Evolutionary conservation across 305 asterid species (phyloP).

Genomic region (Fraxinus paxiana): DNA sequence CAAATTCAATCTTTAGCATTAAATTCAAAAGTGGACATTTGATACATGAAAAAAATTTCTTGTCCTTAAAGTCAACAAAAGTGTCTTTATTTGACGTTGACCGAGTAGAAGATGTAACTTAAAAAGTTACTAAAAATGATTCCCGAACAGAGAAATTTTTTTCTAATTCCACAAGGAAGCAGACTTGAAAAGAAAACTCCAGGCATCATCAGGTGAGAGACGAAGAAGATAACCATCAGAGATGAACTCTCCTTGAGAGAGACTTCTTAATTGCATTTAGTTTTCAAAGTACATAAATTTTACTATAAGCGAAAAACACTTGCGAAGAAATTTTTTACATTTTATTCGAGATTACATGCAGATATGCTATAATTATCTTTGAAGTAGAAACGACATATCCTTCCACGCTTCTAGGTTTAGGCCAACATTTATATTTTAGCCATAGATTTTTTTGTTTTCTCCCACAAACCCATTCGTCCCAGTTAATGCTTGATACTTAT

Average conservation of each 20-base stretch:
- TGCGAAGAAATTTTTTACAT: neutral
- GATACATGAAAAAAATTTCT: neutral
- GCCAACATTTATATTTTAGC: neutral
- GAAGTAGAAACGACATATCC: neutral
- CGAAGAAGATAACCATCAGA: too few relatives aligned
- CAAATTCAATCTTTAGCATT: neutral
- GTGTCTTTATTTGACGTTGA: neutral
- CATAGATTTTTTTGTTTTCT: conserved; percentile 8
- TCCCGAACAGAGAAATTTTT: too few relatives aligned
- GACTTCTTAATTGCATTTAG: neutral
- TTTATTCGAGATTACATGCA: neutral
- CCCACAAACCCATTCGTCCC: conserved; percentile 39
- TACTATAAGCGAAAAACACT: neutral
- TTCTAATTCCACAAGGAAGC: too few relatives aligned
- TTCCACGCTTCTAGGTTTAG: neutral
- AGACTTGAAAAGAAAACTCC: too few relatives aligned
- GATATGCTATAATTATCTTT: neutral
- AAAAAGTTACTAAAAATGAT: too few relatives aligned
- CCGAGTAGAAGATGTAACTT: too few relatives aligned
- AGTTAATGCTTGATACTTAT: conserved; percentile 43
- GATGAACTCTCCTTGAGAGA: too few relatives aligned
- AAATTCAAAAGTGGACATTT: neutral
- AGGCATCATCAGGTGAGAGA: too few relatives aligned
- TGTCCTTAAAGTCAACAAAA: neutral
- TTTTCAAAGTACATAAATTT: neutral